Evolutionary conservation across 352 stramenopile species (phyloP), one percentile per base, ranked within the genome.

Genomic region (Aphanomyces stellatus): DNA sequence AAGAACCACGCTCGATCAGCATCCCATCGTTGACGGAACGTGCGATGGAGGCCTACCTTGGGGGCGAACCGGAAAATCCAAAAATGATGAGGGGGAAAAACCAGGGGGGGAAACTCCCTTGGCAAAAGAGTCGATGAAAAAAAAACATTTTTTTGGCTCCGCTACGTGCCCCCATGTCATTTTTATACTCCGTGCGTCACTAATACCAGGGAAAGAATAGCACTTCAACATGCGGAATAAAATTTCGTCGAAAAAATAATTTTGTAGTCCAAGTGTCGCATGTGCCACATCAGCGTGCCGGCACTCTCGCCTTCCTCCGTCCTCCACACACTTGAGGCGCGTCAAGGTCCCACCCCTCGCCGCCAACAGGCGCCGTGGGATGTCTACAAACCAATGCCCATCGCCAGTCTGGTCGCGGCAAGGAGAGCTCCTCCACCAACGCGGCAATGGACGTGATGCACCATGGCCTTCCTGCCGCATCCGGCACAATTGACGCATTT

Each of bases 51-150:
- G n/a, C n/a, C n/a, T n/a, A n/a, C n/a, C n/a, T n/a, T n/a, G n/a
- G 25, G 19, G 17, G 46, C 53, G 53, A 62, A 42, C 31, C 53
- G 53, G 53, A 61, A 62, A 62, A 46, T 62, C 30, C 53, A 48
- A 62, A 48, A 57, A 24, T 57, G 49, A 34, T 13, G 42, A 34
- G 49, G 46, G 49, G n/a, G 30, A 2, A n/a, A 30, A 57, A 30
- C 17, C 19, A 40, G 30, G 33, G 30, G 49, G 30, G 49, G 49
- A 34, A 57, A 57, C 49, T 57, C 30, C 49, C 49, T 30, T 57
- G 19, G 25, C 37, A 19, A 46, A 46, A 40, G 11, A 57, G 33
- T 24, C 13, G 33, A 33, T 1, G 10, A n/a, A 30, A 11, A 34
- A 57, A 57, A 57, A 37, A 40, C 5, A 40, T 57, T 34, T 57